Evolutionary conservation across 805 yeast species (phyloP).

Genomic region (Ogataea henricii): DNA sequence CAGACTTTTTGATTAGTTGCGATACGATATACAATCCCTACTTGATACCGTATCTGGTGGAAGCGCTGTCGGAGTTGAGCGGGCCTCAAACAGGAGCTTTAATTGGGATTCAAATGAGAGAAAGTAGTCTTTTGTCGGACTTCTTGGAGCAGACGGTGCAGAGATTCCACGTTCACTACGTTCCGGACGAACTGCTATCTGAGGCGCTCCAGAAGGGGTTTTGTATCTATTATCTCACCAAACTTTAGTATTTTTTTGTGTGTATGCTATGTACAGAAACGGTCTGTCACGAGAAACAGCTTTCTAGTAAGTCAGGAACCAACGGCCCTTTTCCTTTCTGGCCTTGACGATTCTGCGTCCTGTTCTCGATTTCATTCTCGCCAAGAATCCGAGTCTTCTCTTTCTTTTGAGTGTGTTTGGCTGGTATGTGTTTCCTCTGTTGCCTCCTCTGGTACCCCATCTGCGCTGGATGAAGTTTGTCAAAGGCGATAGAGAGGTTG

Average conservation of each 20-base stretch:
- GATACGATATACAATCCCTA: constrained; percentile 69
- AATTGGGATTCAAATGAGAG: constrained; percentile 57
- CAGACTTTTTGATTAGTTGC: constrained; percentile 58
- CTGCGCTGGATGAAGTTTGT: constrained; percentile 28
- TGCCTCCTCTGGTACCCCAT: constrained; percentile 62
- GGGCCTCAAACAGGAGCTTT: constrained; percentile 38
- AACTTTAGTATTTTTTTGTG: not conserved
- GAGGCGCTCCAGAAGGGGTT: constrained; percentile 43
- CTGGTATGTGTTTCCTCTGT: constrained; percentile 91
- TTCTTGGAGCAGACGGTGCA: constrained; percentile 42
- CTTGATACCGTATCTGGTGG: constrained; percentile 50
- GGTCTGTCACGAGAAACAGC: not conserved
- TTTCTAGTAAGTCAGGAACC: constrained; percentile 79
- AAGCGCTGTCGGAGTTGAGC: constrained; percentile 42
- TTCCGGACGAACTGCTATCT: constrained; percentile 37
- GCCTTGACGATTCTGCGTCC: constrained; percentile 80
- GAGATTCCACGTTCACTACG: constrained; percentile 37
- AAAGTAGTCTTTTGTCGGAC: constrained; percentile 48
- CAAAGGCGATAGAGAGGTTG: constrained; percentile 17
- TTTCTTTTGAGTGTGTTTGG: constrained; percentile 90
- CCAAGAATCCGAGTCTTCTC: constrained; percentile 86
- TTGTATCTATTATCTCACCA: constrained; percentile 42
- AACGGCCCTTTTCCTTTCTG: constrained; percentile 86
- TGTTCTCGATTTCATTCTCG: constrained; percentile 69
- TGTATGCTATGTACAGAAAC: constrained; percentile 13